These are phyloP conservation scores for Chaetoceros muelleri DNA, from an alignment of 108 stramenopile genomes.

Conservation along the genomic window DNA sequence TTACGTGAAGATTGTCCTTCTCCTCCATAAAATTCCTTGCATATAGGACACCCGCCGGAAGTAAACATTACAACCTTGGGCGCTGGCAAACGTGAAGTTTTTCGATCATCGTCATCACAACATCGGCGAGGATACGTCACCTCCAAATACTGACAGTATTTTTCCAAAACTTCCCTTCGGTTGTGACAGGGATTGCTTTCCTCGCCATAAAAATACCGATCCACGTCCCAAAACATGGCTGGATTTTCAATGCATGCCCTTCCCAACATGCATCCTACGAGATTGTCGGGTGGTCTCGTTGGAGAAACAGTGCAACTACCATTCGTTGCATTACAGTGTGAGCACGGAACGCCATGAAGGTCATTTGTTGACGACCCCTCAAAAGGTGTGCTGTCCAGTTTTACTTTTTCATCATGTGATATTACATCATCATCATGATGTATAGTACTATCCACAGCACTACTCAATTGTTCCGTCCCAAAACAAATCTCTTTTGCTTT, in stretches of 20 bases:
- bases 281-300: conserved; percentile 30
- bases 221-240: conserved; percentile 46
- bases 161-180: conserved; percentile 47
- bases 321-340: conserved; percentile 29
- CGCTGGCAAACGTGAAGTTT: conserved; percentile 13
- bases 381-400: neutral
- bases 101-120: conserved; percentile 47
- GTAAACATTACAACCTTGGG: conserved; percentile 7
- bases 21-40: conserved; percentile 1
- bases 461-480: conserved; percentile 2
- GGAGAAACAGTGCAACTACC: conserved; percentile 55
- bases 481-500: conserved; percentile 41
- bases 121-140: conserved; percentile 60
- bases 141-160: conserved; percentile 51
- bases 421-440: conserved; percentile 1
- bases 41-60: neutral
- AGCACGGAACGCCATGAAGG: conserved; percentile 18
- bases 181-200: conserved; percentile 48
- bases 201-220: conserved; percentile 65
- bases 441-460: neutral
- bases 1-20: too few relatives aligned
- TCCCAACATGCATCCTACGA: conserved; percentile 61
- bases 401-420: conserved; percentile 8
- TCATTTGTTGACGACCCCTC: neutral
- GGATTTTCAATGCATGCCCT: conserved; percentile 64